phyloP scores from a whole-genome alignment of 2,329 filamentous ascomycete species.

The Calonectria multiphialidica region DNA sequence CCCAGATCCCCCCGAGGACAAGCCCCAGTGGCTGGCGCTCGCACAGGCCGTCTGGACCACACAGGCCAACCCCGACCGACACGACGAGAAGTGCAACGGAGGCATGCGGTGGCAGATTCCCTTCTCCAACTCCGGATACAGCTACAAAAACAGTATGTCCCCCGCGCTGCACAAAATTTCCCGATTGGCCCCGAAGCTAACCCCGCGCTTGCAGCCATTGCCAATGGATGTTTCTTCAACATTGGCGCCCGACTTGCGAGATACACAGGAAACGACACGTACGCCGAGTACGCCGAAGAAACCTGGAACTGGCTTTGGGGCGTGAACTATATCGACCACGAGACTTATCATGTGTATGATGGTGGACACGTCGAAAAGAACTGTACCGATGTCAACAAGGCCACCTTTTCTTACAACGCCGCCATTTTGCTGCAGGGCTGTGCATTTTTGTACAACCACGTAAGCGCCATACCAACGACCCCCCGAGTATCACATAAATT shows the following conservation, averaged over 20 bases:
- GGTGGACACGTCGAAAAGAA: conserved; percentile 65
- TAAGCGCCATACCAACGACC: conserved; percentile 42
- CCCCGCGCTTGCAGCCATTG: conserved; percentile 56
- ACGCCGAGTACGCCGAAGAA: conserved; percentile 72
- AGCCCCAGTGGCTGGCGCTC: conserved; percentile 73
- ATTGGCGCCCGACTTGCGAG: conserved; percentile 76
- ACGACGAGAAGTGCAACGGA: conserved; percentile 73
- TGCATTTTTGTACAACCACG: conserved; percentile 74
- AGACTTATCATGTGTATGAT: conserved; percentile 71
- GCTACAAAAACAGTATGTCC: conserved; percentile 76
- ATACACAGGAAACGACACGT: conserved; percentile 76
- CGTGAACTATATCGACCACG: conserved; percentile 69
- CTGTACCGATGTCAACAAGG: conserved; percentile 66
- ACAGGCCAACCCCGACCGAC: conserved; percentile 70
- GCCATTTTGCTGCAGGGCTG: conserved; percentile 70
- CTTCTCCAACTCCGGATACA: conserved; percentile 78
- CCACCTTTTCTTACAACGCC: conserved; percentile 73
- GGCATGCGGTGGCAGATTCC: conserved; percentile 85
- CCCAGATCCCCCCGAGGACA: conserved; percentile 65
- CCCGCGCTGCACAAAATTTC: too few species aligned
- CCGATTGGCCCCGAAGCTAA: not conserved
- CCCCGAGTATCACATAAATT: rapidly evolving
- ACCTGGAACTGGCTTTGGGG: conserved; percentile 71
- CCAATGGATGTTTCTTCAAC: conserved; percentile 74
- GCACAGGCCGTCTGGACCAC: conserved; percentile 79